These are phyloP conservation scores for Globisporangium echinulatum DNA, from an alignment of 352 stramenopile genomes.

Conservation along the genomic window DNA sequence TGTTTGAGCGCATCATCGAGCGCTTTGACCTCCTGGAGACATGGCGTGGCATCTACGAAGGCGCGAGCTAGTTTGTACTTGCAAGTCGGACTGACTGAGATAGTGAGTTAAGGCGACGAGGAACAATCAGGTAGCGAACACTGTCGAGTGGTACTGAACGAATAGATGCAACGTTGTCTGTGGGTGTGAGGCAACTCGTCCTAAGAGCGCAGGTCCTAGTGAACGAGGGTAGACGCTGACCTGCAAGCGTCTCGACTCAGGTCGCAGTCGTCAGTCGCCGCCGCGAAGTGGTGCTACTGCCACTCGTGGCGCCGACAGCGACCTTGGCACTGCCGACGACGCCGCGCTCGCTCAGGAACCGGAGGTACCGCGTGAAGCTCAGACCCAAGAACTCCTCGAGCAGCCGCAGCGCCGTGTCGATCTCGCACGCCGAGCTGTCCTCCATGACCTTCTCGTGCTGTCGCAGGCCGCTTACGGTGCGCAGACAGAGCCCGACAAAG, in stretches of 20 bases:
- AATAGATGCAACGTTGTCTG: no score
- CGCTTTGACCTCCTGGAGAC: conserved; percentile 43
- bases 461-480: conserved; percentile 50
- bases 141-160: no score
- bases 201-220: conserved; percentile 7
- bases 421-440: conserved; percentile 47
- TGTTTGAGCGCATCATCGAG: conserved; percentile 39
- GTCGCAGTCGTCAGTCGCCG: conserved; percentile 1
- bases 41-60: conserved; percentile 28
- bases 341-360: conserved; percentile 60
- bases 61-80: no score
- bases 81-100: no score
- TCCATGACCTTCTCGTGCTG: conserved; percentile 52
- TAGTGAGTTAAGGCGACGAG: no score
- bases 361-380: conserved; percentile 56
- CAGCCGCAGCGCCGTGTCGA: conserved; percentile 36
- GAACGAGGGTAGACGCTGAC: neutral
- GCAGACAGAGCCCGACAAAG: conserved; percentile 45
- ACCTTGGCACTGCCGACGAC: conserved; percentile 24
- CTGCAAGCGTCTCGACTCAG: neutral
- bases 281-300: neutral
- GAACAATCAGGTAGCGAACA: no score
- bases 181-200: no score
- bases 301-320: neutral
- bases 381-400: conserved; percentile 72